Evolutionary conservation across 164 flowering plant species (phyloP).

Genomic region (Akebia trifoliata): DNA sequence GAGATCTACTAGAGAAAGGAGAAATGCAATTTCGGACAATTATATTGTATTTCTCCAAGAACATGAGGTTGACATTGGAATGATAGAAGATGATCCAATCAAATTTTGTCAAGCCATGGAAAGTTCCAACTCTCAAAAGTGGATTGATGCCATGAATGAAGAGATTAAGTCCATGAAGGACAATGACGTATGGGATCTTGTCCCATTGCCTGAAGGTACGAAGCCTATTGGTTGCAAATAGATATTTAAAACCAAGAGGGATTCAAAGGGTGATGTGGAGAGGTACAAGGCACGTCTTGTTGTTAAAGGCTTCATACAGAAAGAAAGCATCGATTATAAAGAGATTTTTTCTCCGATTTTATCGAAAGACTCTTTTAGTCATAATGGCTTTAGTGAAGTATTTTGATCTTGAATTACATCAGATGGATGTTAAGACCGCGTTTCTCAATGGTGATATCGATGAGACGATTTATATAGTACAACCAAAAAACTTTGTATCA

Average conservation of each 20-base stretch:
- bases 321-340: not conserved
- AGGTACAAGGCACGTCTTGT: not conserved
- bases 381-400: not conserved
- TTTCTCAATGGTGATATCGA: not conserved
- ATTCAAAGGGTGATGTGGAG: not conserved
- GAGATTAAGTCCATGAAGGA: not conserved
- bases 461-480: constrained; percentile 7
- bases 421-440: not conserved
- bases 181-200: not conserved
- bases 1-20: not conserved
- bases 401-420: constrained; percentile 2
- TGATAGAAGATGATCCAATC: not conserved
- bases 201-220: not conserved
- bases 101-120: not conserved
- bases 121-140: not conserved
- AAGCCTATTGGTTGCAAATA: not conserved
- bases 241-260: not conserved
- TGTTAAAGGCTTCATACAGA: not conserved
- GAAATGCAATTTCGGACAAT: not conserved
- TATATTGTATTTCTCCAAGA: not conserved
- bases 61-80: not conserved
- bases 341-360: not conserved
- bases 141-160: constrained; percentile 2
- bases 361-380: not conserved
- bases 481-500: not conserved